Conservation (phyloP, 495 filamentous ascomycete species). For the Pseudevernia furfuracea region DNA sequence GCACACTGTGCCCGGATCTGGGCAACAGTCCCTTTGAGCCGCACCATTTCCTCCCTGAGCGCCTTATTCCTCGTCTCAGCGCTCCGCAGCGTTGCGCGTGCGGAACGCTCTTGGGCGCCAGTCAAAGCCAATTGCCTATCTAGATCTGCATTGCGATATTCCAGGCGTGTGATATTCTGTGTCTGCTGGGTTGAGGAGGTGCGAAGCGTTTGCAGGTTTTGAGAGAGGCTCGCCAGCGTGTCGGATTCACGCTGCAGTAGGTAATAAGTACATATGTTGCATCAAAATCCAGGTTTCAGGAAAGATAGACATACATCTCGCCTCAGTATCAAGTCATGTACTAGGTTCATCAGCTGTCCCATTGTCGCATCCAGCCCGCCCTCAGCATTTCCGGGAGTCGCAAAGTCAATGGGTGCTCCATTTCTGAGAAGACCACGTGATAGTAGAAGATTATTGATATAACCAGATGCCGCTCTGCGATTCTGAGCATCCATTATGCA, state of each 20-base stretch:
- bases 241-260: slow-evolving; percentile 72
- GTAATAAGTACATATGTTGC: not conserved
- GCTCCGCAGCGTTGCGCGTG: slow-evolving; percentile 58
- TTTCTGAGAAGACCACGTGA: slow-evolving; percentile 81
- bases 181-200: slow-evolving; percentile 62
- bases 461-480: slow-evolving; percentile 78
- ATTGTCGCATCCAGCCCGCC: slow-evolving; percentile 61
- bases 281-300: not conserved
- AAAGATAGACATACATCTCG: slow-evolving; percentile 56
- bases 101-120: slow-evolving; percentile 62
- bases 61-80: slow-evolving; percentile 61
- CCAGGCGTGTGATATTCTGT: slow-evolving; percentile 53
- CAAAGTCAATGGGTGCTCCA: slow-evolving; percentile 80
- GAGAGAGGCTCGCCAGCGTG: slow-evolving; percentile 70
- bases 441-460: slow-evolving; percentile 92
- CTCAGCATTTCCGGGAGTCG: slow-evolving; percentile 59
- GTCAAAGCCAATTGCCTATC: slow-evolving; percentile 66
- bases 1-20: slow-evolving; percentile 83
- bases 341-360: slow-evolving; percentile 79
- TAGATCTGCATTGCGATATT: slow-evolving; percentile 62
- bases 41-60: slow-evolving; percentile 71
- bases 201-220: slow-evolving; percentile 68
- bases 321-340: slow-evolving; percentile 82
- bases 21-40: slow-evolving; percentile 64
- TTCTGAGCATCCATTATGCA: slow-evolving; percentile 64